Conservation (phyloP, 2,329 filamentous ascomycete species). For the Nemania sp. region DNA sequence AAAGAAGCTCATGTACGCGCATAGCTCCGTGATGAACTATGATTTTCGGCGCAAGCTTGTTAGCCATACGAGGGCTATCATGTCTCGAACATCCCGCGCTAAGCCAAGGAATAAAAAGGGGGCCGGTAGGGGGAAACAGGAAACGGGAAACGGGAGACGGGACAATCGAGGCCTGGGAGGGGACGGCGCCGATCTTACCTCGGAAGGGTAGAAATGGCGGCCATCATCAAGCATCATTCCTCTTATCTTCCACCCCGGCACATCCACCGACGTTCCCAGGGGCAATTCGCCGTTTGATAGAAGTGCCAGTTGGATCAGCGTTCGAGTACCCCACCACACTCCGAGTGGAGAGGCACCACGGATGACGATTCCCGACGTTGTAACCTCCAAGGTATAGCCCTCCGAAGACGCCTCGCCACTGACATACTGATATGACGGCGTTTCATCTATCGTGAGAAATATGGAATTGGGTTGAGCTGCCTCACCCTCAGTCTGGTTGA, state of each 20-base stretch:
- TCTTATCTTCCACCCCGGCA: slow-evolving; percentile 53
- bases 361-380: slow-evolving; percentile 47
- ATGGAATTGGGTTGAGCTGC: slow-evolving; percentile 37
- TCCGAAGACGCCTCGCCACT: slow-evolving; percentile 52
- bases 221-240: slow-evolving; percentile 56
- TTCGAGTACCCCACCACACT: slow-evolving; percentile 61
- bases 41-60: neutral
- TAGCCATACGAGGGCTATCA: neutral
- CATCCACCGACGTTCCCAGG: slow-evolving; percentile 50
- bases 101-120: neutral
- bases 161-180: too few relatives aligned
- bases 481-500: slow-evolving; percentile 34
- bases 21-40: slow-evolving; percentile 59
- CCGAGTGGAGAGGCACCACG: slow-evolving; percentile 57
- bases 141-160: neutral
- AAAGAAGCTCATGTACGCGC: slow-evolving; percentile 63
- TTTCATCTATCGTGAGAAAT: slow-evolving; percentile 51
- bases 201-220: slow-evolving; percentile 58
- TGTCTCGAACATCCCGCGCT: neutral
- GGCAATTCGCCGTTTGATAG: slow-evolving; percentile 45
- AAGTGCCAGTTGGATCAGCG: slow-evolving; percentile 55
- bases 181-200: slow-evolving; percentile 31
- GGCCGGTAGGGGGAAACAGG: neutral
- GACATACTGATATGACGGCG: slow-evolving; percentile 46
- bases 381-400: slow-evolving; percentile 51